A percentile compares a stretch with the other conserved stretches of the same genome.
These are phyloP conservation scores for Monosporascus sp. DNA, from an alignment of 2,329 filamentous ascomycete genomes.

Conservation along the genomic window DNA sequence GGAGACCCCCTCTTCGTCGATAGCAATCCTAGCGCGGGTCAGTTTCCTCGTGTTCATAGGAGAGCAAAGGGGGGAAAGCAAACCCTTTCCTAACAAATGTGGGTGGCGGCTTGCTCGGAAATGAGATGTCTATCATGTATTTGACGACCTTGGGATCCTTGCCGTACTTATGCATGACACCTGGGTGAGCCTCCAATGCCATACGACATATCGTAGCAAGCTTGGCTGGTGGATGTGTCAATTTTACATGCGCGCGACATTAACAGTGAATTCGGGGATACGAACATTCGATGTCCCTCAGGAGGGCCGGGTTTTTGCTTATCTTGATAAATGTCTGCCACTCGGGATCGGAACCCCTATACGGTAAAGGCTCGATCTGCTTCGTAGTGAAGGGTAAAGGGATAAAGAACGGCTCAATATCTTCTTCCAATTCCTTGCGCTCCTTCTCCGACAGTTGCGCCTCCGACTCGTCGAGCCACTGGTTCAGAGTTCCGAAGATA, in stretches of 20 bases:
- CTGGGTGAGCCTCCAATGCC: conserved; percentile 37
- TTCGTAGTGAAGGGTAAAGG: conserved; percentile 57
- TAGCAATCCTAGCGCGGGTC: conserved; percentile 36
- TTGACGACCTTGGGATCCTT: conserved; percentile 43
- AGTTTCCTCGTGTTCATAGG: conserved; percentile 8
- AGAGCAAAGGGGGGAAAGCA: conserved; percentile 10
- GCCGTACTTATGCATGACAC: conserved; percentile 41
- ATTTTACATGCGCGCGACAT: conserved; percentile 13
- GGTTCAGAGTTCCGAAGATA: conserved; percentile 42
- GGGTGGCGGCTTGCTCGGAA: conserved; percentile 54
- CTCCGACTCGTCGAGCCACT: conserved; percentile 38
- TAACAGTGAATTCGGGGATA: conserved; percentile 4
- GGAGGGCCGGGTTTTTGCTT: conserved; percentile 46
- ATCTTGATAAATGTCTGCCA: conserved; percentile 57
- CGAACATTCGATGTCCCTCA: conserved; percentile 44
- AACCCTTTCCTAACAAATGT: conserved; percentile 58
- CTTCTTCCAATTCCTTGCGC: conserved; percentile 34
- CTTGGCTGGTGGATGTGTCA: conserved; percentile 33
- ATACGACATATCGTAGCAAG: conserved; percentile 39
- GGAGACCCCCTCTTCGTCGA: conserved; percentile 43
- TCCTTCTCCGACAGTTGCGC: conserved; percentile 39
- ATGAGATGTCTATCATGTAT: conserved; percentile 58
- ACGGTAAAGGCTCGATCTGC: conserved; percentile 43
- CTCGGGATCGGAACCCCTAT: conserved; percentile 56
- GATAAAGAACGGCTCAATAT: conserved; percentile 49